These are phyloP conservation scores for Pilobolus umbonatus DNA, from an alignment of 192 early-diverging fungal genomes.

Conservation along the genomic window DNA sequence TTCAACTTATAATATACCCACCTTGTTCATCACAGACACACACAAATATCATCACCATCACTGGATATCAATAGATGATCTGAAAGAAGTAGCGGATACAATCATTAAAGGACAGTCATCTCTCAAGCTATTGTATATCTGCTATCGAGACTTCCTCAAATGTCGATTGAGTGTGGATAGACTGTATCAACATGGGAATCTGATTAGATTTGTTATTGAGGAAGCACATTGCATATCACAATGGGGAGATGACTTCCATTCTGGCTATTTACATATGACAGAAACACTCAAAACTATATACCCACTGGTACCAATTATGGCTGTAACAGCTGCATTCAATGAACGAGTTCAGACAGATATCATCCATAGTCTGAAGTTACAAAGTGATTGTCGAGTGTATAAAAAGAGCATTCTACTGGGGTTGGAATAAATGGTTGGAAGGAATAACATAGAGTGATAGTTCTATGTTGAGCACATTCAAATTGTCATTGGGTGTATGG, in stretches of 20 bases:
- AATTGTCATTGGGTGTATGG: no score
- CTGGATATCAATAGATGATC: background rate
- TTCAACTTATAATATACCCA: background rate
- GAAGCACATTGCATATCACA: background rate
- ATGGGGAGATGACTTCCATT: background rate
- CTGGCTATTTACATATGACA: background rate
- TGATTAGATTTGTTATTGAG: background rate
- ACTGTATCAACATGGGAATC: background rate
- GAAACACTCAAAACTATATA: background rate
- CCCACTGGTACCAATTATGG: background rate
- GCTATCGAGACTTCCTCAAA: background rate
- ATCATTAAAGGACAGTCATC: background rate
- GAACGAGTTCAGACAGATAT: background rate
- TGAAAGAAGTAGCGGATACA: background rate
- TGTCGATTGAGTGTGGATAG: background rate
- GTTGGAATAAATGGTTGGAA: background rate
- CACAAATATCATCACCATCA: background rate
- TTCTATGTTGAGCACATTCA: no score
- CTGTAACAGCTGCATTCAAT: background rate
- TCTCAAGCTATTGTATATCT: background rate
- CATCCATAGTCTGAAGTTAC: background rate
- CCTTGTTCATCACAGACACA: background rate
- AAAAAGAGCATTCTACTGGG: slow-evolving; percentile 1
- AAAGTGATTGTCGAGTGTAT: background rate
- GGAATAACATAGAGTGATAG: no score